Base-by-base conservation (phyloP, 108 stramenopile genomes). In the Cyclotella cryptica region DNA sequence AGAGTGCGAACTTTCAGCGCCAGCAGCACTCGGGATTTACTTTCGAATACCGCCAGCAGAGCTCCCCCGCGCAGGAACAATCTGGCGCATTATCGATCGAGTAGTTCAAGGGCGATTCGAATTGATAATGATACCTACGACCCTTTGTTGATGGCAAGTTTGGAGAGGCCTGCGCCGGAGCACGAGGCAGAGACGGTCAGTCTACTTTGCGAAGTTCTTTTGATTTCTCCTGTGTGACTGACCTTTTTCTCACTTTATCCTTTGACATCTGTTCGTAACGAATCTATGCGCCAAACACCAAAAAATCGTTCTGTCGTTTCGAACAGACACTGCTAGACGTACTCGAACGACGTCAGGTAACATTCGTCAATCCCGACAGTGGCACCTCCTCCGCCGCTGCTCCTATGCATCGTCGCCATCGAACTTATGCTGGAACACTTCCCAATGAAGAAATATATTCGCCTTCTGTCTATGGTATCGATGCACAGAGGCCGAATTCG, bases 101-200 rank as follows among this genome's bases (percentile, higher is more conserved):
- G 11, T n/a, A 55, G 55, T 55, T 3, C 22, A 2, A 26, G 22
- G 24, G 1, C 3, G n/a, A 1, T 45, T 66, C 19, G 19, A 11
- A 53, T 29, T 13, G 14, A 46, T 26, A 69, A n/a, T 8, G 74
- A 75, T 35, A 5, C 35, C 2, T 35, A 35, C 58, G 57, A 55
- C 18, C 40, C 49, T 9, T 45, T 82, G 24, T 55, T 82, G 44
- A 49, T 70, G 64, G 74, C 74, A n/a, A 75, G 74, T 66, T 75
- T 82, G 55, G 81, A 82, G 39, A 68, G 66, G 51, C 81, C 57
- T 28, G 65, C 29, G 27, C 10, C 75, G 35, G 81, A 82, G 46
- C 74, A 82, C 46, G 81, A 66, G 63, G 81, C 81, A 6, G 81
- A 82, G 63, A 45, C 74, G 19, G 81, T 79, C 53, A 65, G 78